Percentiles rank a stretch among this genome's conserved stretches.
These are phyloP conservation scores for Podila horticola DNA, from an alignment of 192 early-diverging fungal species.

Conservation along the genomic window DNA sequence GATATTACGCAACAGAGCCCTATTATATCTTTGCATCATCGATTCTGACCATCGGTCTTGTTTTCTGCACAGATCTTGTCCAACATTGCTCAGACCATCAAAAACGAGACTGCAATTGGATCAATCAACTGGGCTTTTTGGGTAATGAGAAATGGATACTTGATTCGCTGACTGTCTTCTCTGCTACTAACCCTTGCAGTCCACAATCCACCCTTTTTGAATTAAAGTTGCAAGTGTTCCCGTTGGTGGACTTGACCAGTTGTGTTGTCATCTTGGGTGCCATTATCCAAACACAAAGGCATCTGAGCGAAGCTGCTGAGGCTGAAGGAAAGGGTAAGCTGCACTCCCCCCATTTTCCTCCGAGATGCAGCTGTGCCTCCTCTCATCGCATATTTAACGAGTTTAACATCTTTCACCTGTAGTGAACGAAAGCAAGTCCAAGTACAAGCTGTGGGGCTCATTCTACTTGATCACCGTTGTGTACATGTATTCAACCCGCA, in stretches of 20 bases:
- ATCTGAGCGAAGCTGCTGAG: conserved; percentile 54
- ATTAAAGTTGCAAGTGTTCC: conserved; percentile 48
- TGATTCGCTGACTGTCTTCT: background rate
- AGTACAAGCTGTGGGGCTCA: conserved; percentile 64
- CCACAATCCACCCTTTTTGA: background rate
- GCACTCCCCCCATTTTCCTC: background rate
- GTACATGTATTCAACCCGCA: conserved; percentile 62
- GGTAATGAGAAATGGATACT: conserved; percentile 39
- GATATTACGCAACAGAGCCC: background rate
- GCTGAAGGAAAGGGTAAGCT: conserved; percentile 62
- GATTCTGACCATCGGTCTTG: background rate
- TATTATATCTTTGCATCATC: background rate
- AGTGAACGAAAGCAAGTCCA: conserved; percentile 57
- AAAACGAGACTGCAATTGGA: conserved; percentile 60
- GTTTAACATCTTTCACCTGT: background rate
- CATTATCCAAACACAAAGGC: conserved; percentile 63
- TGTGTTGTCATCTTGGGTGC: conserved; percentile 61
- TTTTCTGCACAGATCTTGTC: conserved; percentile 50
- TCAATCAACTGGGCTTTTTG: conserved; percentile 63
- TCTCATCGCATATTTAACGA: background rate
- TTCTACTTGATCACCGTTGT: conserved; percentile 63
- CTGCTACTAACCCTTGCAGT: background rate
- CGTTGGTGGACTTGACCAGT: conserved; percentile 57
- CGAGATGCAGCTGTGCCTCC: background rate
- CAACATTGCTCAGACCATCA: conserved; percentile 58